Conservation (phyloP, 2,329 filamentous ascomycete species). For the Neoscytalidium dimidiatum region DNA sequence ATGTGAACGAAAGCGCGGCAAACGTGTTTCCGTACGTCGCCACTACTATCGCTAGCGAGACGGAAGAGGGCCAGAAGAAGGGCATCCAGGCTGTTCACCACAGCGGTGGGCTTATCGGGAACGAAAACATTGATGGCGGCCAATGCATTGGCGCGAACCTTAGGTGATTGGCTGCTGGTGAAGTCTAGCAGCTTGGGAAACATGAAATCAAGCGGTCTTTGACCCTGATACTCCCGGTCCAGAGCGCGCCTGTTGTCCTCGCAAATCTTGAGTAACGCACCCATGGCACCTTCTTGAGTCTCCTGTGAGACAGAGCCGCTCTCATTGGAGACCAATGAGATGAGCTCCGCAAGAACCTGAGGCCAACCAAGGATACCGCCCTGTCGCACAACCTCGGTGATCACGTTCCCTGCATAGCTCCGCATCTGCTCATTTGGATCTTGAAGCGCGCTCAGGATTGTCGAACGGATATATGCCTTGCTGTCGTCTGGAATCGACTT, state of each 20-base stretch:
- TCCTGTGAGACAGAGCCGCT: constrained; percentile 67
- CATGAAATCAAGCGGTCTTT: constrained; percentile 83
- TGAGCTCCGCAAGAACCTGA: constrained; percentile 79
- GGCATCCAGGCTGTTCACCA: constrained; percentile 77
- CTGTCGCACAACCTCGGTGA: constrained; percentile 84
- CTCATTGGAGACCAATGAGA: constrained; percentile 75
- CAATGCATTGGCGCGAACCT: constrained; percentile 78
- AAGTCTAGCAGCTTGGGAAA: constrained; percentile 90
- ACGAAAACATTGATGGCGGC: constrained; percentile 91
- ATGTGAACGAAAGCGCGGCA: constrained; percentile 92
- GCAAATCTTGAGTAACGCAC: constrained; percentile 90
- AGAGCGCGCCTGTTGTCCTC: constrained; percentile 90
- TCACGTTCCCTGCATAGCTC: constrained; percentile 87
- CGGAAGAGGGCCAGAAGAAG: constrained; percentile 82
- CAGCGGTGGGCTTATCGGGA: constrained; percentile 77
- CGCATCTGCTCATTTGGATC: constrained; percentile 82
- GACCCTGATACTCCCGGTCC: constrained; percentile 83
- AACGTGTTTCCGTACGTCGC: constrained; percentile 87
- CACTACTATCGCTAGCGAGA: constrained; percentile 72
- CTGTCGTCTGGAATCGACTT: constrained; percentile 73
- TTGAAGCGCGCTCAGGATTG: constrained; percentile 76
- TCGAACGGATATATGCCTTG: constrained; percentile 75
- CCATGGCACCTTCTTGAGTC: constrained; percentile 91
- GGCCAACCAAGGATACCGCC: constrained; percentile 91
- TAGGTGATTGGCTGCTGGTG: constrained; percentile 72